Conservation (phyloP, 2,329 filamentous ascomycete species). For the Pyrenophora tritici-repentis region DNA sequence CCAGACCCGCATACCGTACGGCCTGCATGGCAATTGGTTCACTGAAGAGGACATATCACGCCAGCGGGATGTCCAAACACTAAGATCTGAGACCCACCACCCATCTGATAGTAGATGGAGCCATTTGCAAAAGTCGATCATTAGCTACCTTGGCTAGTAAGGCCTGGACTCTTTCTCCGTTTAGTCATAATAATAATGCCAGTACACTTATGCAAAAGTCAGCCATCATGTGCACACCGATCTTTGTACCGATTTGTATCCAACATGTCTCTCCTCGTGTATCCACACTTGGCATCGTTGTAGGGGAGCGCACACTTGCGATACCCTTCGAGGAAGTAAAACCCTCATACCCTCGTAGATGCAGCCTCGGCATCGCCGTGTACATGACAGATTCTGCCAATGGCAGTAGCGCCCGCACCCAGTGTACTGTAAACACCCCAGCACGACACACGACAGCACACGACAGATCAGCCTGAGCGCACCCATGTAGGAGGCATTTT, state of each 20-base stretch:
- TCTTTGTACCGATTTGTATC: too few species aligned
- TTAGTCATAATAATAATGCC: neutral
- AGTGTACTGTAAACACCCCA: too few species aligned
- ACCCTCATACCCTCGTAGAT: too few species aligned
- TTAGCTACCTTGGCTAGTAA: constrained; percentile 16
- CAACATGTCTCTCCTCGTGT: too few species aligned
- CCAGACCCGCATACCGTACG: constrained; percentile 72
- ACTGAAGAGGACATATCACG: constrained; percentile 39
- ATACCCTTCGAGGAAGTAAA: too few species aligned
- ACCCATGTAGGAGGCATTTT: neutral
- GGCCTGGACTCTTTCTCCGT: neutral
- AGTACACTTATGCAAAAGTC: too few species aligned
- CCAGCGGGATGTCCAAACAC: constrained; percentile 34
- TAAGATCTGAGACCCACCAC: constrained; percentile 24
- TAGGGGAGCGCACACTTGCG: too few species aligned
- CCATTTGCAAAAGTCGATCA: constrained; percentile 16
- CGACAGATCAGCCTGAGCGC: neutral
- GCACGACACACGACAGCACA: neutral
- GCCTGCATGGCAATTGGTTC: constrained; percentile 57
- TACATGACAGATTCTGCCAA: too few species aligned
- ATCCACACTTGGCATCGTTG: too few species aligned
- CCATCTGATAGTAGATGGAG: constrained; percentile 9
- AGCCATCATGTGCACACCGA: too few species aligned
- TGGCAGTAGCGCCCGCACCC: too few species aligned
- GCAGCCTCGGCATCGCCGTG: too few species aligned